Evolutionary conservation across 441 rosid species (phyloP).

Genomic region (Francoa sonchifolia): DNA sequence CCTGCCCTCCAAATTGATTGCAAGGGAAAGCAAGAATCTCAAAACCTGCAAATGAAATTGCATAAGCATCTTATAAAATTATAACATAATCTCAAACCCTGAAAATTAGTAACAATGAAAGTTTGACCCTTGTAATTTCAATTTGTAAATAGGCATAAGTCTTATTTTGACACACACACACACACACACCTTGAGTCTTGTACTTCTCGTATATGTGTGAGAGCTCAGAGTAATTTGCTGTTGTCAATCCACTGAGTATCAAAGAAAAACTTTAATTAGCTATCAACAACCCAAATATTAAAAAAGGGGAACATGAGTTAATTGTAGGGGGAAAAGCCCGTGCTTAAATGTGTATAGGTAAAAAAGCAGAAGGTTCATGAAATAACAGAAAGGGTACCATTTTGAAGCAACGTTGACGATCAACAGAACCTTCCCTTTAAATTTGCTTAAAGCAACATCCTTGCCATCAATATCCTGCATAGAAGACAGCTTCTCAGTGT

Average conservation of each 20-base stretch:
- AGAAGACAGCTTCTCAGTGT: not conserved
- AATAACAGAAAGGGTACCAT: constrained; percentile 71
- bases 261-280: constrained; percentile 19
- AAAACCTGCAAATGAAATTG: constrained; percentile 28
- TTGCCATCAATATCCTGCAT: constrained; percentile 79
- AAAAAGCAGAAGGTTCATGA: too few species aligned
- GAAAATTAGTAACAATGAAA: too few species aligned
- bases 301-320: too few species aligned
- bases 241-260: constrained; percentile 44
- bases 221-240: constrained; percentile 58
- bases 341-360: too few species aligned
- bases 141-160: too few species aligned
- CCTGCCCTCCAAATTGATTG: constrained; percentile 68
- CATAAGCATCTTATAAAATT: not conserved
- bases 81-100: too few species aligned
- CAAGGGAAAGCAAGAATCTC: constrained; percentile 74
- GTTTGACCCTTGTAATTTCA: too few species aligned
- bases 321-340: too few species aligned
- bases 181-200: constrained; percentile 41
- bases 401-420: constrained; percentile 86
- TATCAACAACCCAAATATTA: too few species aligned
- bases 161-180: too few species aligned
- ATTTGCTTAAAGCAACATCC: constrained; percentile 59
- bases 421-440: constrained; percentile 69
- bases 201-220: constrained; percentile 62